Conservation (phyloP, 2,329 filamentous ascomycete genomes). For the Fusarium sp. region DNA sequence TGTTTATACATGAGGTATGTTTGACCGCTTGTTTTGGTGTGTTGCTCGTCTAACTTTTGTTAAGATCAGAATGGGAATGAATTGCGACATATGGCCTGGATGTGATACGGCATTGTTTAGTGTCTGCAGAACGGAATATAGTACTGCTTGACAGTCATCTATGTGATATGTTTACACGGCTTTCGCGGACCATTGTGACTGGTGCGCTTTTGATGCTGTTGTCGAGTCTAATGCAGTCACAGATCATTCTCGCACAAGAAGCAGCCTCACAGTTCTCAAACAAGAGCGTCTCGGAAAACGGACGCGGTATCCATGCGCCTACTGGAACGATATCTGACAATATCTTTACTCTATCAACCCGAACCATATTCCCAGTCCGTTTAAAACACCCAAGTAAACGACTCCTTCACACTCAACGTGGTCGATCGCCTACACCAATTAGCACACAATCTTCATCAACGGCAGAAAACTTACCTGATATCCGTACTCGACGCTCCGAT, state of each 20-base stretch:
- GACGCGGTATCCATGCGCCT: neutral
- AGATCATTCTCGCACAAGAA: too few relatives aligned
- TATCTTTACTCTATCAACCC: neutral
- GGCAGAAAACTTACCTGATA: constrained; percentile 63
- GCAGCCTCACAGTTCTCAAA: neutral
- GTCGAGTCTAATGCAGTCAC: neutral
- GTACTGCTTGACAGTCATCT: neutral
- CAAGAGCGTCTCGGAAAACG: neutral
- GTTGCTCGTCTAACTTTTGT: constrained; percentile 2
- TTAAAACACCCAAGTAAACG: constrained; percentile 74
- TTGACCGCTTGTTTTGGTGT: neutral
- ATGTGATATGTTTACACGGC: constrained; percentile 12
- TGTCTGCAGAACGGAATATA: neutral
- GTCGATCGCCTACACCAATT: constrained; percentile 55
- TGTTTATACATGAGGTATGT: constrained; percentile 45
- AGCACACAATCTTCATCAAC: neutral
- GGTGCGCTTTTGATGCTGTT: neutral
- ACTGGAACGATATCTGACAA: neutral
- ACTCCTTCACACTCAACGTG: constrained; percentile 70
- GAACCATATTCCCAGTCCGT: neutral
- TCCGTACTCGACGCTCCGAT: constrained; percentile 72
- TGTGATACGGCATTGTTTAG: neutral
- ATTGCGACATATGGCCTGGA: neutral
- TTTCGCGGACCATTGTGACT: neutral
- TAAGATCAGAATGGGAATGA: constrained; percentile 24